These are phyloP conservation scores for Globisporangium irregulare DNA, from an alignment of 352 stramenopile species.

Conservation along the genomic window DNA sequence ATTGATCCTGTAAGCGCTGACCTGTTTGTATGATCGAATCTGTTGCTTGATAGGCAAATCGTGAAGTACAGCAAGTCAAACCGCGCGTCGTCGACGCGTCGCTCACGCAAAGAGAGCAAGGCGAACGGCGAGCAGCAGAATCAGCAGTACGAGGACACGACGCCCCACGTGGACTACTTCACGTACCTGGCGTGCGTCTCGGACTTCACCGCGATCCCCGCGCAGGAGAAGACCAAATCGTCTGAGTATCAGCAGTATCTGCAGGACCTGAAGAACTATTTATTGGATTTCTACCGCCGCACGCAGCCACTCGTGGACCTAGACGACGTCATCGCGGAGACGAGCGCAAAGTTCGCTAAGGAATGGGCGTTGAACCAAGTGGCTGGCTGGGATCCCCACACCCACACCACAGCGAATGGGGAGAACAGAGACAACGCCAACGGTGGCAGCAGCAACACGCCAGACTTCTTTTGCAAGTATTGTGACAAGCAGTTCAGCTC, in stretches of 20 bases:
- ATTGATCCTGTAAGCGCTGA: not conserved
- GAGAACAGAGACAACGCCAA: conserved; percentile 12
- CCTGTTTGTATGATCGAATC: not conserved
- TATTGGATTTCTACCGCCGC: conserved; percentile 84
- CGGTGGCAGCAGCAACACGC: not conserved
- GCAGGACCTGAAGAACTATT: conserved; percentile 71
- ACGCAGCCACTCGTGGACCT: conserved; percentile 87
- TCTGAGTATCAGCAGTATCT: conserved; percentile 66
- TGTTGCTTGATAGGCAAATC: conserved; percentile 20
- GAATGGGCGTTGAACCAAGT: conserved; percentile 65
- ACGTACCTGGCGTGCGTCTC: conserved; percentile 67
- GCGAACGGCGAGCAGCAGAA: conserved; percentile 1
- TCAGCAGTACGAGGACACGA: conserved; percentile 18
- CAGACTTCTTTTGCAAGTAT: conserved; percentile 48
- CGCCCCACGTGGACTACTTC: conserved; percentile 58
- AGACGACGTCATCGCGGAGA: conserved; percentile 83
- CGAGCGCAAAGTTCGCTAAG: conserved; percentile 81
- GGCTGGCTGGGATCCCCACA: conserved; percentile 44
- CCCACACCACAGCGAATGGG: conserved; percentile 4
- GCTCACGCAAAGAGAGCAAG: conserved; percentile 22
- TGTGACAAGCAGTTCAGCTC: conserved; percentile 79
- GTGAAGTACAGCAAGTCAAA: conserved; percentile 23
- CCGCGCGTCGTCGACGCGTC: conserved; percentile 15
- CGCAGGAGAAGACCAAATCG: conserved; percentile 56
- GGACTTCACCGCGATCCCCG: conserved; percentile 60